Evolutionary conservation across 306 rosid genomes (phyloP).

Genomic region (Acacia confusa): DNA sequence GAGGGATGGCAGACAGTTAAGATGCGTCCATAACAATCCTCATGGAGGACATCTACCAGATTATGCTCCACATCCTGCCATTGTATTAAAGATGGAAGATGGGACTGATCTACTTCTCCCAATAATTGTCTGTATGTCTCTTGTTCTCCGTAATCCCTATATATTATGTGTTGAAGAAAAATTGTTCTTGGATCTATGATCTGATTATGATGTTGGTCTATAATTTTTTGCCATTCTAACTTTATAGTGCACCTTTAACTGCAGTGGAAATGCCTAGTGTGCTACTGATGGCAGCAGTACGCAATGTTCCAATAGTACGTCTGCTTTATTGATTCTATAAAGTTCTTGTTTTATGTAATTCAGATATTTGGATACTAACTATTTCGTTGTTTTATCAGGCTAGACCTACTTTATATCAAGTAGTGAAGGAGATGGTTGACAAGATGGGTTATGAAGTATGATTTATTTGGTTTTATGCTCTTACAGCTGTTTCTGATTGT

Average conservation of each 20-base stretch:
- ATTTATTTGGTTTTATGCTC: conserved; percentile 19
- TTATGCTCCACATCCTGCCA: conserved; percentile 98
- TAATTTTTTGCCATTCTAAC: conserved; percentile 23
- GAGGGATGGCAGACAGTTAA: conserved; percentile 93
- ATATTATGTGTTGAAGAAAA: conserved; percentile 1
- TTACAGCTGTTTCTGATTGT: conserved; percentile 26
- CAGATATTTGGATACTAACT: conserved; percentile 13
- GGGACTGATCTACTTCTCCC: conserved; percentile 98
- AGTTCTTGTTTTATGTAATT: conserved; percentile 24
- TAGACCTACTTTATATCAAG: conserved; percentile 95
- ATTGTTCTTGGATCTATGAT: conserved; percentile 5
- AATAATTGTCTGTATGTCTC: conserved; percentile 90
- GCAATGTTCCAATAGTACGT: conserved; percentile 90
- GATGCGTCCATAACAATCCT: conserved; percentile 93
- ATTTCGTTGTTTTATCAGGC: conserved; percentile 59
- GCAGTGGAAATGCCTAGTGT: conserved; percentile 98
- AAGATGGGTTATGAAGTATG: conserved; percentile 94
- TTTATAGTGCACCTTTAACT: conserved; percentile 39
- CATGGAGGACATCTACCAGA: conserved; percentile 95
- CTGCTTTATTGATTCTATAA: background rate
- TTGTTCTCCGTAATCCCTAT: conserved; percentile 5
- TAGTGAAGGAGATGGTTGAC: conserved; percentile 88
- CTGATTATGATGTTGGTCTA: conserved; percentile 9
- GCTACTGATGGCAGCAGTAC: conserved; percentile 88
- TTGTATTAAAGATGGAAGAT: conserved; percentile 95